Conservation (phyloP, 305 asterid genomes). For the Petunia hybrid region DNA sequence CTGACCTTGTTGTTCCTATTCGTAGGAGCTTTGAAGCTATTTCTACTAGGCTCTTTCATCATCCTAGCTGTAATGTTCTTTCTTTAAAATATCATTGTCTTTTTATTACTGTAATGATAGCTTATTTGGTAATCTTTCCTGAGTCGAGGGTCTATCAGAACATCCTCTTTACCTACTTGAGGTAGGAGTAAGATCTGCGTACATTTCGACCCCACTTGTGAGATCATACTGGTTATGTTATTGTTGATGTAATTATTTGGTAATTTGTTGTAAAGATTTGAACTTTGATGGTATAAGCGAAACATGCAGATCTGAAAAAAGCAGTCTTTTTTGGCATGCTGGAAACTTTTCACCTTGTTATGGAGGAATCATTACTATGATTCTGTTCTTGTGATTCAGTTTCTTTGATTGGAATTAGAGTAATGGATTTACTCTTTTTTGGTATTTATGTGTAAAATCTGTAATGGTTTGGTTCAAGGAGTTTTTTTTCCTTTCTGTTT, state of each 20-base stretch:
- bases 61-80: conserved; percentile 65
- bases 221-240: too few relatives aligned
- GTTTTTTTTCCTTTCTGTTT: background rate
- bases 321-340: background rate
- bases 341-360: background rate
- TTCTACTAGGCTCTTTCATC: conserved; percentile 79
- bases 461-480: background rate
- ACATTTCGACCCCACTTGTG: too few relatives aligned
- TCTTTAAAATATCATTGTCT: too few relatives aligned
- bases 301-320: conserved; percentile 27
- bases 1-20: conserved; percentile 88
- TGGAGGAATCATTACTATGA: background rate
- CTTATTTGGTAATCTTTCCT: too few relatives aligned
- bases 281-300: background rate
- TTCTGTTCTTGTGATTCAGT: background rate
- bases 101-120: too few relatives aligned
- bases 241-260: background rate
- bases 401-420: conserved; percentile 23
- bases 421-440: background rate
- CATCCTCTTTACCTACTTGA: background rate
- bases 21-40: conserved; percentile 87
- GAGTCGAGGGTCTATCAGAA: too few relatives aligned
- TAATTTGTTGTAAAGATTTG: background rate
- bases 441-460: background rate
- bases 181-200: too few relatives aligned